Evolutionary conservation across 148 eudicot genomes (phyloP), one percentile per base, ranked within the genome.

Genomic region (Bassia scoparia): DNA sequence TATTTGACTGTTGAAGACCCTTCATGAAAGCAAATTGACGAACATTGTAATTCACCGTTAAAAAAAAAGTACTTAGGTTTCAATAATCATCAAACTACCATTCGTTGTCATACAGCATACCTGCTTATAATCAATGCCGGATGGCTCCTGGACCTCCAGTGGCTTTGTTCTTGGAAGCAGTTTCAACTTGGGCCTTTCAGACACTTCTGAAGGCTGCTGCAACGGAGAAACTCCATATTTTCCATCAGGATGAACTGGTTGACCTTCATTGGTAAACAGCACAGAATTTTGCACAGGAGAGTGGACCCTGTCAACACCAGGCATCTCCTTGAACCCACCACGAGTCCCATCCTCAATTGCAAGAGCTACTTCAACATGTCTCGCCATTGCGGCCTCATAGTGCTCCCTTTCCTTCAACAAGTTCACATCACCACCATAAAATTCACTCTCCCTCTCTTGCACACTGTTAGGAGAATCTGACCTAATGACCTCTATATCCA

Each of bases 141-240:
- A 53, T 26, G 80, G 78, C 77, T 88, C 98, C 48, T 81, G 61
- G 70, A 59, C 72, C 18, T 84, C 96, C 46, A 84, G 56, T 9
- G 98, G 97, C 78, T 83, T 95, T 43, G 94, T 80, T 70, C 97
- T 89, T 7, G 92, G 97, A 54, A 89, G 89, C 68, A 89, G 80
- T 80, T 91, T 92, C 84, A 95, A 66, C 77, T 87, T 91, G 8
- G 97, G 92, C 68, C 88, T 73, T 62, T 87, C 98, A 16, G 80
- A 52, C 67, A 81, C 82, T 69, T 84, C 92, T 62, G 84, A 38
- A 61, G 77, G 65, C 4, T 74, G 17, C 72, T 75, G 86, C 41
- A 73, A 49, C 67, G 77, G 86, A 38, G 79, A 33, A 56, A 65
- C 80, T 62, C 74, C 86, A 69, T 69, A 77, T 27, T 67, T 84